Base-by-base conservation (phyloP, 2,329 filamentous ascomycete genomes). In the Aquanectria penicillioides region DNA sequence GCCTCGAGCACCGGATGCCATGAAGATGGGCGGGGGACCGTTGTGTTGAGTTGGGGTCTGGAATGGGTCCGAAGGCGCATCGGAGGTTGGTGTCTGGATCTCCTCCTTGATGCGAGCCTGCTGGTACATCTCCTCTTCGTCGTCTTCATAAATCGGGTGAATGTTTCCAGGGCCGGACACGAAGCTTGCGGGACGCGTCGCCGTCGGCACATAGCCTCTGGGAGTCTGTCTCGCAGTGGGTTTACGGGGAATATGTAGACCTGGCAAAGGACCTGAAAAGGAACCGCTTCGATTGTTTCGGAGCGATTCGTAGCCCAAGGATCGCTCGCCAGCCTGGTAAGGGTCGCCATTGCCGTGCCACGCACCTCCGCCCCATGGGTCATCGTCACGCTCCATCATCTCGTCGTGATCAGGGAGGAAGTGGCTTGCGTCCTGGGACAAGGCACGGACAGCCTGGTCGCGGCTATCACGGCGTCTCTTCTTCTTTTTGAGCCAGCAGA, bases 91-190 rank as follows among this genome's bases (percentile, higher is more conserved):
- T 52, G 74, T 80, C 13, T 41, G 65, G 12, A 66, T 69, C 51
- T 73, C 59, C 36, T 64, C 62, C 26, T 68, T 67, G 34, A 69
- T 69, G 5, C 38, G 38, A 10, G 12, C 31, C 29, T 63, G 62
- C 20, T 73, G 67, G 1, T 73, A 71, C 6, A 22, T 40, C 22
- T 80, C 81, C 26, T 86, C 83, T 62, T 87, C 84, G 33, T 85
- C 84, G 8, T 83, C 84, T 62, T 87, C 85, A 63, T 84, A 80
- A 58, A 87, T 87, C 1, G 85, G 85, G 61, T 86, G 83, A 61
- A 87, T 87, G 3, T 73, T 75, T 4, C 79, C 79, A 0, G 78
- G 70, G 2, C 65, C 52, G 61, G 68, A 65, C 12, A 63, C 62
- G n/a, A 74, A 69, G 38, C 69, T 70, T 38, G 48, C 64, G 29